Percentiles rank a stretch among this genome's conserved stretches.
These are phyloP conservation scores for Lentinula aciculospora DNA, from an alignment of 768 basidiomycete species.

Conservation along the genomic window DNA sequence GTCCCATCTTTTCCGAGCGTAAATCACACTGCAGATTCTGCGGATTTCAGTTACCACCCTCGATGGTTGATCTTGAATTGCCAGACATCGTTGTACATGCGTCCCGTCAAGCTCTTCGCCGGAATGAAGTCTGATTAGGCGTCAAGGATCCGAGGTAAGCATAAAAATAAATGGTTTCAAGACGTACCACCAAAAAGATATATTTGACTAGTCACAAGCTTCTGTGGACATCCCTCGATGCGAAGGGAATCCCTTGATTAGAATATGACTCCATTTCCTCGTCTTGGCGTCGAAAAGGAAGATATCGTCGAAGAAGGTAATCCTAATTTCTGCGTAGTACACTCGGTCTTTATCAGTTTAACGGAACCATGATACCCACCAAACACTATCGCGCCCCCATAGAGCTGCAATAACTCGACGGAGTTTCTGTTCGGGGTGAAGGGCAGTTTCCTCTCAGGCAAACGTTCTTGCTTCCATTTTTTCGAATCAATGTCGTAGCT, in stretches of 20 bases:
- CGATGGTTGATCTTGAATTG: too few relatives aligned
- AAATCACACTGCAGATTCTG: too few relatives aligned
- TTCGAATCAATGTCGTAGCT: conserved; percentile 13
- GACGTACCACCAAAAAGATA: conserved; percentile 18
- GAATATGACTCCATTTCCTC: conserved; percentile 19
- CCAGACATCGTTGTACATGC: conserved; percentile 18
- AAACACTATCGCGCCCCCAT: neutral
- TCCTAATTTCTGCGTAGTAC: neutral
- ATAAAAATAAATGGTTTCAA: neutral
- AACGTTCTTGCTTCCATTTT: conserved; percentile 19
- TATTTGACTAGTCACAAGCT: conserved; percentile 19
- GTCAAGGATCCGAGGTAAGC: neutral
- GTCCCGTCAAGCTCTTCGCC: conserved; percentile 10
- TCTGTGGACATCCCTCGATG: conserved; percentile 16
- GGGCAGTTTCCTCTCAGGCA: conserved; percentile 18
- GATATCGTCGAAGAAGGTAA: conserved; percentile 23
- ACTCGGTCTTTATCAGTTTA: neutral
- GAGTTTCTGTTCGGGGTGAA: conserved; percentile 19
- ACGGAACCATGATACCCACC: neutral
- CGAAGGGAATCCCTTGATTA: conserved; percentile 20
- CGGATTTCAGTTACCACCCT: too few relatives aligned
- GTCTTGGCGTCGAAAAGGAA: conserved; percentile 14
- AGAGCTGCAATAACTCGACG: too few relatives aligned
- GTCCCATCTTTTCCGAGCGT: too few relatives aligned
- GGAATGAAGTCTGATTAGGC: conserved; percentile 21